These are phyloP conservation scores for Ustilago bromivora DNA, from an alignment of 1,284 basidiomycete genomes.

Conservation along the genomic window DNA sequence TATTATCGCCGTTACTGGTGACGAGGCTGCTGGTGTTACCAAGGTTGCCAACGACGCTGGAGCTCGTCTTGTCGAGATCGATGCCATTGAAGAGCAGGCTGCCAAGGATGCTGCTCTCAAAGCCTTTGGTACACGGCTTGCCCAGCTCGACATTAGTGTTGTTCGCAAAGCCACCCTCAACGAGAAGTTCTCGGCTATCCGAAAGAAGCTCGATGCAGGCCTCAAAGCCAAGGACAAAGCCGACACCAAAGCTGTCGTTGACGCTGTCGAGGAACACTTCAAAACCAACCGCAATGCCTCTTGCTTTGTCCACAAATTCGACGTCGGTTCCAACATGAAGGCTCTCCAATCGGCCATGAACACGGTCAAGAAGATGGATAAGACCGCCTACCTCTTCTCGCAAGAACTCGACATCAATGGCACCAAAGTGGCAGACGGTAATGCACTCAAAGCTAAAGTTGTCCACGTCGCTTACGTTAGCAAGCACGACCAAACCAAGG, in stretches of 20 bases:
- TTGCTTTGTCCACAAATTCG: constrained; percentile 78
- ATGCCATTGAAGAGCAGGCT: constrained; percentile 78
- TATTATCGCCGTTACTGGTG: constrained; percentile 92
- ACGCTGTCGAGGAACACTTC: constrained; percentile 78
- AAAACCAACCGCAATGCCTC: constrained; percentile 80
- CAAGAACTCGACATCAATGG: constrained; percentile 72
- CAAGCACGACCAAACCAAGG: constrained; percentile 52
- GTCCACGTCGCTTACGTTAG: constrained; percentile 90
- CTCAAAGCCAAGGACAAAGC: constrained; percentile 84
- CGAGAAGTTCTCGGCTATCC: constrained; percentile 78
- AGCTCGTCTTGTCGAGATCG: constrained; percentile 77
- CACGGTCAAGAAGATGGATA: constrained; percentile 82
- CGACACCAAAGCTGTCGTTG: constrained; percentile 83
- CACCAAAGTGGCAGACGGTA: constrained; percentile 36
- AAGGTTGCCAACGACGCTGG: constrained; percentile 79
- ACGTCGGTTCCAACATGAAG: constrained; percentile 70
- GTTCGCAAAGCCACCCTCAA: constrained; percentile 84
- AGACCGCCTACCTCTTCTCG: constrained; percentile 90
- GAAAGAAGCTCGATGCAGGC: constrained; percentile 87
- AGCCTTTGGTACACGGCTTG: constrained; percentile 86
- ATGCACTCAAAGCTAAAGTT: constrained; percentile 76
- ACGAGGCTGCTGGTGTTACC: constrained; percentile 86
- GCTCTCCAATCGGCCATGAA: constrained; percentile 81
- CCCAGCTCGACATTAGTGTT: constrained; percentile 87
- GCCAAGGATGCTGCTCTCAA: constrained; percentile 86